A percentile compares a stretch with the other conserved stretches of the same genome.
phyloP scores from a whole-genome alignment of 2,329 filamentous ascomycete genomes.

The Nothophaeocryptopus gaeumannii region DNA sequence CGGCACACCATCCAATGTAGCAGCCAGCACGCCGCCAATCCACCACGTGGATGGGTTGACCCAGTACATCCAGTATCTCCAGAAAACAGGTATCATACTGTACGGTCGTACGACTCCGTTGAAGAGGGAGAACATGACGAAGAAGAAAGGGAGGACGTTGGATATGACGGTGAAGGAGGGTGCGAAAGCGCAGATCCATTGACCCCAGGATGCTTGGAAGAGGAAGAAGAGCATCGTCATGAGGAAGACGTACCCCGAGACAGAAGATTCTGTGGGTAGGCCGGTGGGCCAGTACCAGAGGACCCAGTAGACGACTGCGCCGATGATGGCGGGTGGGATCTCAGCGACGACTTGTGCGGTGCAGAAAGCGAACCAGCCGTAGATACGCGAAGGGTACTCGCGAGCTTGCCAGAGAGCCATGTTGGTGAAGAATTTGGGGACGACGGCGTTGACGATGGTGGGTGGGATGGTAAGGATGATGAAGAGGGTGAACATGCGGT shows the following conservation, averaged over 20 bases:
- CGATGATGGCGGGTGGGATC: conserved; percentile 66
- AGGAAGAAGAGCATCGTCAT: conserved; percentile 77
- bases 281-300: conserved; percentile 77
- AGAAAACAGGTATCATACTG: conserved; percentile 63
- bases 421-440: conserved; percentile 76
- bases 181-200: conserved; percentile 81
- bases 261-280: conserved; percentile 61
- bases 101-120: conserved; percentile 75
- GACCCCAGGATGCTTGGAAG: conserved; percentile 73
- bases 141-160: conserved; percentile 75
- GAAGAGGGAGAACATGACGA: conserved; percentile 73
- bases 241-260: conserved; percentile 72
- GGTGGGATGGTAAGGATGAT: conserved; percentile 59
- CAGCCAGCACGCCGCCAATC: conserved; percentile 67
- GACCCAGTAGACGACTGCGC: conserved; percentile 65
- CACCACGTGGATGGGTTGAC: conserved; percentile 69
- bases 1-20: conserved; percentile 54
- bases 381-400: conserved; percentile 71
- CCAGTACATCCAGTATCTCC: conserved; percentile 70
- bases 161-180: conserved; percentile 75
- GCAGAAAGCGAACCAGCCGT: conserved; percentile 73
- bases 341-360: conserved; percentile 71
- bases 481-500: conserved; percentile 73
- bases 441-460: conserved; percentile 68
- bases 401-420: conserved; percentile 70